Base-by-base conservation (phyloP, 495 filamentous ascomycete species). In the Hypomontagnella monticulosa region DNA sequence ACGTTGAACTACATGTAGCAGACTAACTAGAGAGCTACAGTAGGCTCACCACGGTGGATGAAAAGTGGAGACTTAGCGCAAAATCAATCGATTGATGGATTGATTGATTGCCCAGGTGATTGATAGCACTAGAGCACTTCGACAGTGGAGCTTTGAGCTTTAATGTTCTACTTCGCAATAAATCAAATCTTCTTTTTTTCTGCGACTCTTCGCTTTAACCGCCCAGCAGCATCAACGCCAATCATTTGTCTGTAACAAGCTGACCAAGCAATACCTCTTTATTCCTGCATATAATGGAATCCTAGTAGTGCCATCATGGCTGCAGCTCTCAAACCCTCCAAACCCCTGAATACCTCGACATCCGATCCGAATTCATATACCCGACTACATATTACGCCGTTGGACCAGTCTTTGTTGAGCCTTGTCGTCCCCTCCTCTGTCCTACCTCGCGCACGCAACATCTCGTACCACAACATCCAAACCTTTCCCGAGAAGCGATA, bases 401-500 rank as follows among this genome's bases (percentile, higher is more conserved):
- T 97, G 43, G 91, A 86, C 62, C 77, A 89, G 38, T 83, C 89
- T 8, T 84, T 97, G 20, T 80, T 93, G 11, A 76, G 80, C 14
- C 79, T 87, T 18, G 83, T 93, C 34, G 74, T 97, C 50, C 87
- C 91, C 18, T 79, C 87, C 3, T 84, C 87, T 1, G 60, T 96
- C 27, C 86, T 85, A 38, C 79, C 86, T 19, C 76, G 79, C n/a
- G 91, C 91, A 3, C 77, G 80, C 40, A 89, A 91, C 57, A 86
- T 97, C 43, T 94, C 91, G 33, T 99, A 88, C 76, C 95, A 98
- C 74, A 77, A 75, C 18, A 75, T 97, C 38, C 80, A 92, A 57
- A 93, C 92, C 4, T 97, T 95, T 62, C 94, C 93, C 11, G 94
- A 99, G 57, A 90, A 87, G 70, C 85, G 83, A 34, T 99, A 91